A percentile compares a stretch with the other conserved stretches of the same genome.
Conservation (phyloP, 1,139 yeast species). For the Geotrichum phurueaensis region DNA sequence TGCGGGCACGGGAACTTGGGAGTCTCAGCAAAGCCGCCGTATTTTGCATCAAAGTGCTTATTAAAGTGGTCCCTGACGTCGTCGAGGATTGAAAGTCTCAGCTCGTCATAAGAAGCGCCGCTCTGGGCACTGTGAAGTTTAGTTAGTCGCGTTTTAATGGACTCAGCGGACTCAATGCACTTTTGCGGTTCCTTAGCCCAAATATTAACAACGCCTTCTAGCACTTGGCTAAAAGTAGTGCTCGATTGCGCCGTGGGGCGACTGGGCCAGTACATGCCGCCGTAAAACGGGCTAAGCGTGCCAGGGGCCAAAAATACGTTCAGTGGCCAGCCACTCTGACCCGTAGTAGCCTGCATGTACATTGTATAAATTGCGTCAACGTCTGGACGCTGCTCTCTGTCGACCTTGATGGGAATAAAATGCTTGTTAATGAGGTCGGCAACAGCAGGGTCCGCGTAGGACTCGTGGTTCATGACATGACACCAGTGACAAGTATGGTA, state of each 20-base stretch:
- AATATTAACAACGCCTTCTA: slow-evolving; percentile 28
- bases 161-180: slow-evolving; percentile 27
- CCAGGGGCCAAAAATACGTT: slow-evolving; percentile 37
- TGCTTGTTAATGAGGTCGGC: slow-evolving; percentile 32
- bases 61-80: slow-evolving; percentile 29
- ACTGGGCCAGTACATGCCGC: slow-evolving; percentile 39
- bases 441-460: slow-evolving; percentile 30
- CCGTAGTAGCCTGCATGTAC: slow-evolving; percentile 37
- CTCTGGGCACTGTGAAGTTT: slow-evolving; percentile 29
- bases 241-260: slow-evolving; percentile 12
- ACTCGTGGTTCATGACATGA: slow-evolving; percentile 37
- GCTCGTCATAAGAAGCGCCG: slow-evolving; percentile 24
- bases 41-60: slow-evolving; percentile 27
- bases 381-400: slow-evolving; percentile 39
- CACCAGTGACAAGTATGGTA: slow-evolving; percentile 40
- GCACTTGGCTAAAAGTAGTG: slow-evolving; percentile 21
- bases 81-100: slow-evolving; percentile 22
- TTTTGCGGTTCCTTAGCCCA: slow-evolving; percentile 30
- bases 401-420: slow-evolving; percentile 37
- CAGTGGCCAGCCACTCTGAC: slow-evolving; percentile 42
- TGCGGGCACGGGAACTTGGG: slow-evolving; percentile 38
- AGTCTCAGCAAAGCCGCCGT: slow-evolving; percentile 36
- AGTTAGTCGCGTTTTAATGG: slow-evolving; percentile 24
- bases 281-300: slow-evolving; percentile 35
- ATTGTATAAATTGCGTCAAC: slow-evolving; percentile 37